phyloP scores from a whole-genome alignment of 257 asterid species.

The Ajuga chamaepitys region DNA sequence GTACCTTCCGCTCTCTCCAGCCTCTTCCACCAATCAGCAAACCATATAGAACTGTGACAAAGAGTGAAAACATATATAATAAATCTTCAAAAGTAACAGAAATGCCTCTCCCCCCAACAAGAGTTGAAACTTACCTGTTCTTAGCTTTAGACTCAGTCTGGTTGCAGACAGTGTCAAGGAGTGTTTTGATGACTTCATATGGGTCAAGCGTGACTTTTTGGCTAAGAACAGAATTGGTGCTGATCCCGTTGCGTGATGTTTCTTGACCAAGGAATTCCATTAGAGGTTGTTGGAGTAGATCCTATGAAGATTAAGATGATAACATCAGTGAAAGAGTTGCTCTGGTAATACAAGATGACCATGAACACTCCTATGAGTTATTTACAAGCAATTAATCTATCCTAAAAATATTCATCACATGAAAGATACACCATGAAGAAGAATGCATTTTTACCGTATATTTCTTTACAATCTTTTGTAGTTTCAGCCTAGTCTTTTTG shows the following conservation, averaged over 20 bases:
- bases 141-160: conserved; percentile 37
- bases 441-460: conserved; percentile 50
- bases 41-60: conserved; percentile 46
- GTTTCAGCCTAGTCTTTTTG: conserved; percentile 64
- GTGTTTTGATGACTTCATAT: conserved; percentile 39
- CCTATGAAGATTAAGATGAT: conserved; percentile 35
- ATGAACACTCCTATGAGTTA: background rate
- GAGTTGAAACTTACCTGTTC: conserved; percentile 34
- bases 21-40: conserved; percentile 53
- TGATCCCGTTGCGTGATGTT: conserved; percentile 30
- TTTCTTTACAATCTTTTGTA: conserved; percentile 65
- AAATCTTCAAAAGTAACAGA: background rate
- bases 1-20: conserved; percentile 29
- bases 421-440: background rate
- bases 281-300: conserved; percentile 72
- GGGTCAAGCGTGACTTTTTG: conserved; percentile 32
- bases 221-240: conserved; percentile 24
- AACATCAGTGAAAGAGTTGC: no score
- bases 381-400: background rate
- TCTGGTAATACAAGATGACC: no score
- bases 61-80: background rate
- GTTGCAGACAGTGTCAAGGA: conserved; percentile 37
- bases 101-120: background rate
- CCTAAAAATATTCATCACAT: background rate
- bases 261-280: conserved; percentile 53